Evolutionary conservation across 2,329 filamentous ascomycete species (phyloP).

Genomic region (Penicillium decumbens): DNA sequence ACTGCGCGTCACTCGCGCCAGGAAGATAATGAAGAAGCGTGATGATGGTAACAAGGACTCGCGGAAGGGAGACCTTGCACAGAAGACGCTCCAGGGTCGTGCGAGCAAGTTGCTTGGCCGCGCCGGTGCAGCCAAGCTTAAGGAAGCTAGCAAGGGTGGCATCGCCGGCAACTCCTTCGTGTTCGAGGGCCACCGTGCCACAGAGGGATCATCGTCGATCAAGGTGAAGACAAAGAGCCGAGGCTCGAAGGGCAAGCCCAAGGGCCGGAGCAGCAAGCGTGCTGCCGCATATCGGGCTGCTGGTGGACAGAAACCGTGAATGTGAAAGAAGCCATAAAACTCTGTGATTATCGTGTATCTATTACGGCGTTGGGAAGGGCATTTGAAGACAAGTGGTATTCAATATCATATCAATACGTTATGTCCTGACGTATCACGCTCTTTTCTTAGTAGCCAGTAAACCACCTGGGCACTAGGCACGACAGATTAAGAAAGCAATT

Average conservation of each 20-base stretch:
- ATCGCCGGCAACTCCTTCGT: conserved; percentile 37
- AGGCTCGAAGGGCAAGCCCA: conserved; percentile 39
- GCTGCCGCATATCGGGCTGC: conserved; percentile 42
- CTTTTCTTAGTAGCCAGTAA: background rate
- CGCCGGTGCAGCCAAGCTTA: conserved; percentile 38
- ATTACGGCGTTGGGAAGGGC: conserved; percentile 21
- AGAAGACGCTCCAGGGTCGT: conserved; percentile 39
- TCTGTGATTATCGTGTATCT: conserved; percentile 10
- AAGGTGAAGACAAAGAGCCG: conserved; percentile 39
- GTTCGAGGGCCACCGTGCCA: conserved; percentile 46
- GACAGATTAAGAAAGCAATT: background rate
- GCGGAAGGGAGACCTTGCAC: conserved; percentile 22
- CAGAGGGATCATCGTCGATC: conserved; percentile 29
- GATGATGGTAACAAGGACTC: conserved; percentile 20
- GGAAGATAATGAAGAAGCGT: conserved; percentile 55
- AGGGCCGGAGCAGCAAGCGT: conserved; percentile 40
- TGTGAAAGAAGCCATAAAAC: conserved; percentile 3
- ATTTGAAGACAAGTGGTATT: conserved; percentile 11
- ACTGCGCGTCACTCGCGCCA: conserved; percentile 81
- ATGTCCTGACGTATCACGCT: background rate
- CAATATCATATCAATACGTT: conserved; percentile 10
- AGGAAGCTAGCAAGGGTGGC: conserved; percentile 23
- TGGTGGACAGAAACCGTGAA: conserved; percentile 30
- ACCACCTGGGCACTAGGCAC: background rate
- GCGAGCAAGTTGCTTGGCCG: conserved; percentile 37